Evolutionary conservation across 1,284 basidiomycete genomes (phyloP).

Genomic region (Golubevia sp.): DNA sequence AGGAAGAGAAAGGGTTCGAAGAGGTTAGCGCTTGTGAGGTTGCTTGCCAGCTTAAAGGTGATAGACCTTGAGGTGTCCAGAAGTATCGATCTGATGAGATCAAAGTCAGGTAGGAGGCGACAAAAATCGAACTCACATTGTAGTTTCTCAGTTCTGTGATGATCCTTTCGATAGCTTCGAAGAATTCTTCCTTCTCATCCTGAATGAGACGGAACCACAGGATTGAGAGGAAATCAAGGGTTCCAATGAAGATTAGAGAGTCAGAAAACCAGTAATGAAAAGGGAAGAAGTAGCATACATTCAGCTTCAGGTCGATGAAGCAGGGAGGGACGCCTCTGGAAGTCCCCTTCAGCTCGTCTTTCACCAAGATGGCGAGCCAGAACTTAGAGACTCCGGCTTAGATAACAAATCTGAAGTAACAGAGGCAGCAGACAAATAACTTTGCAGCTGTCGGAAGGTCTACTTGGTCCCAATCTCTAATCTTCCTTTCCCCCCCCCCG

Average conservation of each 20-base stretch:
- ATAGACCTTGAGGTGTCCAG: neutral
- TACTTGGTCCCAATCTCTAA: too few relatives aligned
- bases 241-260: neutral
- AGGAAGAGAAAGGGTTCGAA: neutral
- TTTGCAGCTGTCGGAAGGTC: too few relatives aligned
- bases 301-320: neutral
- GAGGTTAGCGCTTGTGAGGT: too few relatives aligned
- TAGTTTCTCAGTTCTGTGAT: slow-evolving; percentile 55
- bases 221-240: too few relatives aligned
- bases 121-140: slow-evolving; percentile 17
- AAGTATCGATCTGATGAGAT: too few relatives aligned
- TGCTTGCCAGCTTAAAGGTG: neutral
- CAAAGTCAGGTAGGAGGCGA: too few relatives aligned
- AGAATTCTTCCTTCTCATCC: slow-evolving; percentile 54
- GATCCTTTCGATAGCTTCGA: slow-evolving; percentile 56
- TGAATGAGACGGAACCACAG: slow-evolving; percentile 2
- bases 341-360: too few relatives aligned
- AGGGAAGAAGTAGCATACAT: neutral
- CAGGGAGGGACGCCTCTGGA: neutral
- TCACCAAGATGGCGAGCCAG: too few relatives aligned
- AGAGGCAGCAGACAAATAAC: too few relatives aligned
- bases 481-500: too few relatives aligned
- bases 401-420: too few relatives aligned
- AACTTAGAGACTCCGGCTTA: too few relatives aligned
- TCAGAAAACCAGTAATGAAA: neutral